Evolutionary conservation across 2,329 filamentous ascomycete species (phyloP), one percentile per base, ranked within the genome.

Genomic region (Penicillium griseofulvum): DNA sequence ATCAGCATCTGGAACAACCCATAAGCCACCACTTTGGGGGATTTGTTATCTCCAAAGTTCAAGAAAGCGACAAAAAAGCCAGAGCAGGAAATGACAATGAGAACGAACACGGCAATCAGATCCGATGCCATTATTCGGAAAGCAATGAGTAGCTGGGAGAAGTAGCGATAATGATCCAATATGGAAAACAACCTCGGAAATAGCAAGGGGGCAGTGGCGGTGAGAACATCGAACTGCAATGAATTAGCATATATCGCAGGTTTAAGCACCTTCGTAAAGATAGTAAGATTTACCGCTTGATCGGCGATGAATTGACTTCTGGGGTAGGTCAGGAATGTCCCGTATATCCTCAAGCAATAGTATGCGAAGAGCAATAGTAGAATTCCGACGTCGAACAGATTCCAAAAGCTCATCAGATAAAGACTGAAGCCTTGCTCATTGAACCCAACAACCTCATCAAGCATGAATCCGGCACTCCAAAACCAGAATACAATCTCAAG

Each of bases 401-500:
- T 97, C 93, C 93, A 97, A 72, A 97, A 94, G 71, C 91, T 96
- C 86, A 97, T 93, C 67, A 97, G 90, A 75, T 97, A 97, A 29
- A 97, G 83, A 36, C 91, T 92, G 71, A 97, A 97, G 3, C 93
- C 93, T 74, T 97, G 91, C 72, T 97, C 93, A 63, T 92, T 96
- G 79, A 97, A 97, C 11, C 92, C 92, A 17, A 97, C 91, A 22
- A 97, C 83, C 74, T 97, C 93, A 67, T 97, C 93, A 31, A 97
- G 84, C 91, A 97, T 96, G 73, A 95, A 97, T 0, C 93, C 93
- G 26, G 91, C 90, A 69, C 91, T 96, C 92, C 93, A 97, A 72
- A 97, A 90, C 93, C 93, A 97, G 74, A 97, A 97, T 12, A 96
- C 72, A 16, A 97, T 79, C 71, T 97, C 93, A 10, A 97, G 78